Evolutionary conservation across 2,329 filamentous ascomycete species (phyloP), one percentile per base, ranked within the genome.

Genomic region (Sclerotinia minor): DNA sequence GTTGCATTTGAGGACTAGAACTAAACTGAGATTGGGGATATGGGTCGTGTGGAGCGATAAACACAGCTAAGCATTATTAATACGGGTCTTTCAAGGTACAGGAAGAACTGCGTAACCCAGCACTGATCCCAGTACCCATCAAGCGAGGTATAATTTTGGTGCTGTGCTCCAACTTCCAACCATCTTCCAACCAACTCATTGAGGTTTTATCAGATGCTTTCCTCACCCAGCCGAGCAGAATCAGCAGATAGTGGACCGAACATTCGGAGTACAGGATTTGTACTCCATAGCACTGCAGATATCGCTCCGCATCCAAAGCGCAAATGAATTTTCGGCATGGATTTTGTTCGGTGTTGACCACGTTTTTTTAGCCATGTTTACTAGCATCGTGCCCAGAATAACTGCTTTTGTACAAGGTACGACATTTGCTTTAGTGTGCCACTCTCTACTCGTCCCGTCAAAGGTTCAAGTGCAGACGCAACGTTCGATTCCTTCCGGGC

Each of bases 21-120:
- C 15, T 2, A 5, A 50, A 17, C 38, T 50, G 29, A 61, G 44
- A 61, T 49, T 47, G 24, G 35, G 26, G 15, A 61, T 49, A 61
- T 50, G 59, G 26, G 11, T 35, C 21, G 2, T 60, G 58, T 50
- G 45, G 59, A 50, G 32, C n/a, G 58, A 61, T 61, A 38, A 38
- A 21, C 15, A 50, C 24, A 38, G 35, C 44, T 24, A 49, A 38
- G 19, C 3, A n/a, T 47, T n/a, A 17, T 60, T n/a, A 47, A 60
- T 38, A 38, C 35, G 53, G 21, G 0, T 38, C 32, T 38, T 38
- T n/a, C 19, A 35, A n/a, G 32, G 29, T 21, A 54, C 21, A 21
- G 52, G 52, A 54, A n/a, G 32, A 41, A 41, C 38, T 41, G 38
- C 9, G 38, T 13, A 41, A 15, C 38, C 38, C 38, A 41, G 38